phyloP scores from a whole-genome alignment of 148 eudicot species.

The Pharnaceum exiguum region DNA sequence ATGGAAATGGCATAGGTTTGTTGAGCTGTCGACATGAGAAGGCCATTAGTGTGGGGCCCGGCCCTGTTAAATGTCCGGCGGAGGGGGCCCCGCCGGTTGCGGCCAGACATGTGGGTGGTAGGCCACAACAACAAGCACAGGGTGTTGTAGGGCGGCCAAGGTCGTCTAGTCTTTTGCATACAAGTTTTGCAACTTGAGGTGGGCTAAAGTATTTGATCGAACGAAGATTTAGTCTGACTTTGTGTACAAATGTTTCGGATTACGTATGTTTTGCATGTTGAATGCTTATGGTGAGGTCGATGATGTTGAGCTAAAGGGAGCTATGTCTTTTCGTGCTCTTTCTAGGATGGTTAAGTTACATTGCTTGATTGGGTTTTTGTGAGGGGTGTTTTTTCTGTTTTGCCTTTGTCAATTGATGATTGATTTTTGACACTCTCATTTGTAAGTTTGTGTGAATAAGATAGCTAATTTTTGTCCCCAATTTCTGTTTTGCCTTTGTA shows the following conservation, averaged over 20 bases:
- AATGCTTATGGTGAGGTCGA: not conserved
- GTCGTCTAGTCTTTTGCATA: conserved; percentile 32
- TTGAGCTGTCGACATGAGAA: conserved; percentile 70
- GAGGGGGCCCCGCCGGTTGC: conserved; percentile 21
- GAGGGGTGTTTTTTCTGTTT: not conserved
- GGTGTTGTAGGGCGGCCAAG: conserved; percentile 22
- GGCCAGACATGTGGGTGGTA: conserved; percentile 46
- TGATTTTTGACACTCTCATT: conserved; percentile 1
- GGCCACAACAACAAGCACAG: conserved; percentile 21
- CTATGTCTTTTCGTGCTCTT: not conserved
- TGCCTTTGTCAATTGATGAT: not conserved
- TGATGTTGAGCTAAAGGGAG: not conserved
- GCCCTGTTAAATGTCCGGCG: conserved; percentile 32
- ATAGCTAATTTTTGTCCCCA: not conserved
- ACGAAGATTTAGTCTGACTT: not conserved
- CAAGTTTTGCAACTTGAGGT: conserved; percentile 45
- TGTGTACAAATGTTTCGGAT: not conserved
- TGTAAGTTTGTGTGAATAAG: conserved; percentile 12
- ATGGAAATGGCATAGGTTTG: conserved; percentile 28
- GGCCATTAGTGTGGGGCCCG: conserved; percentile 74
- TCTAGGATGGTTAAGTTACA: not conserved
- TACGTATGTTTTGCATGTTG: not conserved
- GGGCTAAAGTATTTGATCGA: no score
- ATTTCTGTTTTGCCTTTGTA: no score
- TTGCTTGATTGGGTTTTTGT: not conserved